These are phyloP conservation scores for Ilyonectria mors-panacis DNA, from an alignment of 2,329 filamentous ascomycete species.

Conservation along the genomic window DNA sequence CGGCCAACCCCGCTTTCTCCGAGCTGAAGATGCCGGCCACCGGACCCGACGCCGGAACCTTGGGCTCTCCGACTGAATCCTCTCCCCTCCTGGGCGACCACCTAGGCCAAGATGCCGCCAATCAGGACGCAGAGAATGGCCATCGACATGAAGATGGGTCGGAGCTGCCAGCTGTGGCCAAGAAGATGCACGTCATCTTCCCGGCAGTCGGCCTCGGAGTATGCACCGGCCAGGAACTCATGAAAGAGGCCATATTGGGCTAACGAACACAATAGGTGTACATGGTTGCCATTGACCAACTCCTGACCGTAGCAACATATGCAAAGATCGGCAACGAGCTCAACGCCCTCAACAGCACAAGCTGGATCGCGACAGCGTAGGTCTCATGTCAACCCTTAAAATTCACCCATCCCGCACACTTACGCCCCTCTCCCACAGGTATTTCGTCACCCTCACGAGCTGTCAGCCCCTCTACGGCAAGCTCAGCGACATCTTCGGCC, in stretches of 20 bases:
- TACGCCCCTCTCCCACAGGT: slow-evolving; percentile 56
- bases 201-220: slow-evolving; percentile 58
- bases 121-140: slow-evolving; percentile 35
- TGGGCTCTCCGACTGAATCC: slow-evolving; percentile 38
- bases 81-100: slow-evolving; percentile 49
- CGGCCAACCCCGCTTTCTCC: slow-evolving; percentile 14
- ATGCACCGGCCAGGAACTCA: background rate
- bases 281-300: slow-evolving; percentile 81
- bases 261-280: slow-evolving; percentile 68
- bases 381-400: background rate
- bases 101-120: background rate
- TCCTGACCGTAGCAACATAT: slow-evolving; percentile 84
- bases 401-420: too few relatives aligned
- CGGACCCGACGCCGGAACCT: slow-evolving; percentile 2
- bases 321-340: slow-evolving; percentile 83
- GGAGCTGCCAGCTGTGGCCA: slow-evolving; percentile 42
- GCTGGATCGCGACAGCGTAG: slow-evolving; percentile 76
- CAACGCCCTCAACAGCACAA: slow-evolving; percentile 80
- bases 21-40: slow-evolving; percentile 32
- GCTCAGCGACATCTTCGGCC: slow-evolving; percentile 79
- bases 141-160: slow-evolving; percentile 9
- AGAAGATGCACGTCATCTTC: slow-evolving; percentile 56
- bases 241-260: slow-evolving; percentile 7
- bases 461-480: slow-evolving; percentile 84
- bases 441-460: slow-evolving; percentile 81